Base-by-base conservation (phyloP, 208 protist species). In the Tetramitus jugosus region DNA sequence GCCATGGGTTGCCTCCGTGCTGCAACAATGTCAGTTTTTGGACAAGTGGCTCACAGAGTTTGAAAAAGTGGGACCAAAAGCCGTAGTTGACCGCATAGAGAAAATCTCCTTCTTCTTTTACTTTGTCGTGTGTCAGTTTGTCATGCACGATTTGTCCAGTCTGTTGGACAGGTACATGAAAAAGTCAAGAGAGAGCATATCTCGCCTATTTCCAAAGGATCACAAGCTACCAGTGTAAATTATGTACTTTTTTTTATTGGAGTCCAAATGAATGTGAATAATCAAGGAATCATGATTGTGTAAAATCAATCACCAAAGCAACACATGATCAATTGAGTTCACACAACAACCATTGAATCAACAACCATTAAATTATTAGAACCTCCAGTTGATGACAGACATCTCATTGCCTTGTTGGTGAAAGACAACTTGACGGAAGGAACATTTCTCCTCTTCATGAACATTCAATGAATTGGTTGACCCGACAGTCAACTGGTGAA, bases 31-130 rank as follows among this genome's bases (percentile, higher is more conserved):
- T 69, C 62, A 69, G 23, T 69, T 37, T 69, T 42, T 69, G 0
- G 62, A 69, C 8, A 29, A 69, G 0, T 69, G 35, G 33, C 37
- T 69, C 8, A 43, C 39, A 29, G 4, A 37, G 0, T 69, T 37
- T 69, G 62, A 69, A 69, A 26, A 62, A 67, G 26, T 43, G 43
- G 37, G 23, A 43, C 43, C 31, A 40, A 43, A n/a, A 45, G 4
- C 7, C 23, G 33, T 69, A 29, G 8, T 45, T 0, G 62, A 69
- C 8, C 37, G 35, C 37, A 29, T 69, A 43, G 62, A 69, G 33
- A 69, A 29, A 43, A 69, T 69, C 43, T 69, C 62, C 37, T 10
- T n/a, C 26, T 14, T 69, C 8, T 69, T 69, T 13, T 20, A 69
- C 43, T 17, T 20, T 37, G 33, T 29, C 14, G 7, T 69, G 13